phyloP scores from a whole-genome alignment of 371 early-diverging fungal genomes.

The Mucor mucedo region DNA sequence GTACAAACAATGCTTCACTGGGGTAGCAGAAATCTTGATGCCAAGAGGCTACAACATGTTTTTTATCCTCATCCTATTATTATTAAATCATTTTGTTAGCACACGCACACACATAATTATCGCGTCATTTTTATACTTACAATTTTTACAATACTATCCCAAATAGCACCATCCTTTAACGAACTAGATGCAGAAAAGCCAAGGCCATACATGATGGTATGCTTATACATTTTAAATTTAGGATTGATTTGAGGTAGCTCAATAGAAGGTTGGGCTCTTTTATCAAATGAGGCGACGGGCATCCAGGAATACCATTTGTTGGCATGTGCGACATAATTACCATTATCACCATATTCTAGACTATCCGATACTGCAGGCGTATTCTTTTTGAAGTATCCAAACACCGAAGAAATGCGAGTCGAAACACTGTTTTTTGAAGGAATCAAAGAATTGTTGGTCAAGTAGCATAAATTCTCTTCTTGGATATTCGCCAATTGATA shows the following conservation, averaged over 20 bases:
- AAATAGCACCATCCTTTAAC: constrained; percentile 57
- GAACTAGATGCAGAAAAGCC: constrained; percentile 45
- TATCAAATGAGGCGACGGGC: constrained; percentile 31
- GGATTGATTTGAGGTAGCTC: constrained; percentile 78
- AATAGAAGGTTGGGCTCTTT: constrained; percentile 38
- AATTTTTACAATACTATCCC: constrained; percentile 73
- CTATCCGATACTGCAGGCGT: constrained; percentile 11
- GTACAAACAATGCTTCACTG: constrained; percentile 74
- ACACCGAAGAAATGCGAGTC: constrained; percentile 36
- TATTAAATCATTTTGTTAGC: too few relatives aligned
- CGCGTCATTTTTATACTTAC: constrained; percentile 28
- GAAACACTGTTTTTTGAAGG: constrained; percentile 35
- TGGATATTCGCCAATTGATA: constrained; percentile 61
- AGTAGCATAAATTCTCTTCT: constrained; percentile 53
- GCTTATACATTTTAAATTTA: constrained; percentile 46
- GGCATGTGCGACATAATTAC: constrained; percentile 5
- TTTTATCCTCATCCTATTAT: constrained; percentile 33
- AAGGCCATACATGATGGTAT: constrained; percentile 74
- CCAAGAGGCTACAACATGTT: constrained; percentile 46
- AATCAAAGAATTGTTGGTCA: constrained; percentile 35
- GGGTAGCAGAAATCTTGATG: constrained; percentile 70
- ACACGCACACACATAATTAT: too few relatives aligned
- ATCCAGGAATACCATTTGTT: constrained; percentile 39
- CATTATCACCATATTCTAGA: constrained; percentile 3
- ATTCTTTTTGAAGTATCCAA: constrained; percentile 25